Evolutionary conservation across 495 filamentous ascomycete species (phyloP).

Genomic region (Paragyromitra xinjiangensis): DNA sequence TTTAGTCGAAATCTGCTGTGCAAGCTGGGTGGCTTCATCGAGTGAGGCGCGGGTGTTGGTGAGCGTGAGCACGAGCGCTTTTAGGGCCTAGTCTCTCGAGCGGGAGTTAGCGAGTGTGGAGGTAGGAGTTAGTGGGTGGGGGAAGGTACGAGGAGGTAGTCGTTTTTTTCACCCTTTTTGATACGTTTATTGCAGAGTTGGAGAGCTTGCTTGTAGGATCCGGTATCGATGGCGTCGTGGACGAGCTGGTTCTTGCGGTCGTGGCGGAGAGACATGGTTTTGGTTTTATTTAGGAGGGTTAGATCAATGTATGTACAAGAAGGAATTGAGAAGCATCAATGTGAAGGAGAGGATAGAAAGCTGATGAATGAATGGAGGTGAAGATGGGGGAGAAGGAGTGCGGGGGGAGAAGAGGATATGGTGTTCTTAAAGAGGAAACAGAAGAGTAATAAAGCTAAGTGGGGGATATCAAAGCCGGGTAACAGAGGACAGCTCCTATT

Average conservation of each 20-base stretch:
- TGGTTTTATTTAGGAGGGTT: background rate
- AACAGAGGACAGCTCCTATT: slow-evolving; percentile 7
- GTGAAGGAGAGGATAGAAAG: slow-evolving; percentile 2
- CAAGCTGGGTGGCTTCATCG: slow-evolving; percentile 58
- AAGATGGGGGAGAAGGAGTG: background rate
- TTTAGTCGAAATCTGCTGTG: slow-evolving; percentile 55
- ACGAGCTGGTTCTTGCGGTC: slow-evolving; percentile 68
- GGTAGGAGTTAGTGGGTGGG: background rate
- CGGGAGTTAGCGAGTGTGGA: slow-evolving; percentile 29
- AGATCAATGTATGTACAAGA: slow-evolving; percentile 43
- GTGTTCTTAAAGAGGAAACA: slow-evolving; percentile 32
- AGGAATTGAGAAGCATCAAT: slow-evolving; percentile 35
- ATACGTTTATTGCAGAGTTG: slow-evolving; percentile 69
- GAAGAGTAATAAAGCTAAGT: slow-evolving; percentile 4
- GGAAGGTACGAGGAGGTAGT: slow-evolving; percentile 56
- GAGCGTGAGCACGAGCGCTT: slow-evolving; percentile 64
- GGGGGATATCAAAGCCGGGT: slow-evolving; percentile 28
- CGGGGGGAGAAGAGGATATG: slow-evolving; percentile 27
- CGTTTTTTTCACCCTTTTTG: slow-evolving; percentile 68
- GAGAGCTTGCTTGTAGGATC: slow-evolving; percentile 68
- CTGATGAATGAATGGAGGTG: background rate
- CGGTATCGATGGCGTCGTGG: slow-evolving; percentile 67
- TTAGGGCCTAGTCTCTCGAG: slow-evolving; percentile 61
- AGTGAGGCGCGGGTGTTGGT: slow-evolving; percentile 60
- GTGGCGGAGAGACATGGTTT: slow-evolving; percentile 59